These are phyloP conservation scores for Lophiotrema nucula DNA, from an alignment of 495 filamentous ascomycete genomes.

Conservation along the genomic window DNA sequence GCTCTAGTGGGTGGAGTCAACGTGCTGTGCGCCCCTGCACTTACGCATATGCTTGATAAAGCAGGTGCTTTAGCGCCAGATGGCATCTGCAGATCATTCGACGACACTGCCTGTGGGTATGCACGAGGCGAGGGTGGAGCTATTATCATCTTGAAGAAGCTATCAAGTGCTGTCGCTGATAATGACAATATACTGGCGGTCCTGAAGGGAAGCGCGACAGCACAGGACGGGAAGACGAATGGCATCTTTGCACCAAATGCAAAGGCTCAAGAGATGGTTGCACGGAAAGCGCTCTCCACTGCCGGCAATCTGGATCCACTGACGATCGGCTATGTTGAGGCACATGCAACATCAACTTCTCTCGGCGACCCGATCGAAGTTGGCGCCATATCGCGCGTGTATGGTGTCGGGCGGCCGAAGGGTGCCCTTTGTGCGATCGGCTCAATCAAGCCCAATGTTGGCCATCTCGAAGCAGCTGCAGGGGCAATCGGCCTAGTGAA, in stretches of 20 bases:
- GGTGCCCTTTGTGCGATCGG: slow-evolving; percentile 36
- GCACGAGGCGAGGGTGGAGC: slow-evolving; percentile 27
- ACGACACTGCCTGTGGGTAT: slow-evolving; percentile 39
- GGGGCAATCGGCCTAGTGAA: slow-evolving; percentile 47
- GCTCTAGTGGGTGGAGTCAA: slow-evolving; percentile 51
- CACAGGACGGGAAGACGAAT: slow-evolving; percentile 25
- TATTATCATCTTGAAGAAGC: slow-evolving; percentile 11
- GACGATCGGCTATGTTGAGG: slow-evolving; percentile 45
- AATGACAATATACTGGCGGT: slow-evolving; percentile 25
- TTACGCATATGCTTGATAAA: slow-evolving; percentile 40
- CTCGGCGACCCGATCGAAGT: slow-evolving; percentile 48
- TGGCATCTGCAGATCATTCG: slow-evolving; percentile 47
- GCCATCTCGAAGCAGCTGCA: slow-evolving; percentile 49
- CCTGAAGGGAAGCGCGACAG: slow-evolving; percentile 15
- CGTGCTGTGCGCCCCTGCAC: slow-evolving; percentile 40
- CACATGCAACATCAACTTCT: slow-evolving; percentile 48
- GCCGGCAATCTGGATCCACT: slow-evolving; percentile 30
- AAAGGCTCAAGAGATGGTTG: slow-evolving; percentile 20
- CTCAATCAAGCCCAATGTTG: slow-evolving; percentile 47
- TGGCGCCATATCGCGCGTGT: slow-evolving; percentile 37
- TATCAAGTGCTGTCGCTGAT: slow-evolving; percentile 12
- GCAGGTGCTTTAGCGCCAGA: slow-evolving; percentile 45
- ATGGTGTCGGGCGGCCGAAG: slow-evolving; percentile 14
- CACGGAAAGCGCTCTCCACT: slow-evolving; percentile 16
- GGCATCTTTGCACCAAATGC: slow-evolving; percentile 28